Evolutionary conservation across 2,329 filamentous ascomycete genomes (phyloP), one percentile per base, ranked within the genome.

Genomic region (Pseudovirgaria hyperparasitica): DNA sequence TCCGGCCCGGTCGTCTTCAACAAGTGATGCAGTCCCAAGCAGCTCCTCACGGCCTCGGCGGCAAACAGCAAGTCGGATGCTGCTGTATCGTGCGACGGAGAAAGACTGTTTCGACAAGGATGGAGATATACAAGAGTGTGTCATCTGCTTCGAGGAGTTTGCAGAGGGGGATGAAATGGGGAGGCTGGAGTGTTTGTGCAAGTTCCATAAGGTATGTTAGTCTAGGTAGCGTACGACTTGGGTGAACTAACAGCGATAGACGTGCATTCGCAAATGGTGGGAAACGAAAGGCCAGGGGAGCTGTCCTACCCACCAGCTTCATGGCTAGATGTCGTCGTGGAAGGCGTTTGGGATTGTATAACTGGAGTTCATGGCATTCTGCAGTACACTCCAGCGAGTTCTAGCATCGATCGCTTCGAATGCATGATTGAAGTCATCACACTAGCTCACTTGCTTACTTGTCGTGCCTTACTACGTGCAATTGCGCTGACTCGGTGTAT

Each of bases 101-200:
- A 76, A 76, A 42, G 72, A 76, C 35, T 76, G 71, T 38, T 43
- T 67, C 2, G 63, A 63, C 5, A 65, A 70, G 28, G 62, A 67
- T 11, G 58, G 57, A 2, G 48, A 52, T 22, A 38, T 54, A 27
- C 63, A 65, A 22, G 72, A 76, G 41, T 76, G 72, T 36, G 63
- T 70, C 6, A 76, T 76, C 27, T 76, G 72, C 43, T 67, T 76
- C 42, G 70, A 74, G 35, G 72, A 76, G 29, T 76, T 75, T 42
- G 62, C 70, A 38, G 60, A 63, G 8, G 71, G 71, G 1, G 65
- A 70, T 40, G 56, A 63, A 38, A 57, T 76, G 54, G 69, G 66
- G 7, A 55, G 72, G 33, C 50, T 76, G 41, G 69, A 73, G 39
- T 76, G 72, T 42, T 54, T 72, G 35, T 76, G 72, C 53, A 72